Base-by-base conservation (phyloP, 805 yeast genomes). In the Yamadazyma akitaensis region DNA sequence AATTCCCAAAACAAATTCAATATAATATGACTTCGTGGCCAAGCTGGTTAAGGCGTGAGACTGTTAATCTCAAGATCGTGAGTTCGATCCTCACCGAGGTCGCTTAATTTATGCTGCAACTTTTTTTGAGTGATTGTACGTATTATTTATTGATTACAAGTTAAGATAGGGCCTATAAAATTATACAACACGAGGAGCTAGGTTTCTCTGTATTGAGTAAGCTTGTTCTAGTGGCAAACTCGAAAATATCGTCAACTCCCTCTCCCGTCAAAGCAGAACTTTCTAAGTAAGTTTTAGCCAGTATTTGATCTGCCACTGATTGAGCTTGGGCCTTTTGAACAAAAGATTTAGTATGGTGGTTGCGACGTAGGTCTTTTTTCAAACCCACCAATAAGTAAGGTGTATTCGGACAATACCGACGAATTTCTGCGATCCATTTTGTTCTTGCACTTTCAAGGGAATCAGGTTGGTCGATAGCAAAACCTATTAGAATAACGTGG, bases 161-260 rank as follows among this genome's bases (percentile, higher is more conserved):
- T 13, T 28, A 28, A 5, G 32, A 9, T 3, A 9, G 10, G 3
- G 2, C 18, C 40, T 51, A 67, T 35, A 66, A 49, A 25, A 71
- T 63, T 4, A 57, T 52, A 54, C 76, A 71, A 51, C 76, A 71
- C 10, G 64, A 52, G 50, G 43, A 55, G 36, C 53, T 53, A 3
- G 63, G 56, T 39, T 61, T 62, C 31, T 64, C 67, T 16, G 56
- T 52, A 26, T 61, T 60, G 31, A 89, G 65, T 46, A 89, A 67
- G 59, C 94, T 84, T 2, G 91, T 83, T 55, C 97, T 75, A 1
- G 96, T 88, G 13, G 97, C 97, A 42, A 81, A 80, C 65, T 91
- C 97, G 63, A 91, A 90, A 2, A 91, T 91, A 60, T 88, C 95
- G 64, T 90, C 97, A 18, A 91, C 97, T 11, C 96, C 96, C 61